These are phyloP conservation scores for Pichia nakasei DNA, from an alignment of 805 yeast species.

Conservation along the genomic window DNA sequence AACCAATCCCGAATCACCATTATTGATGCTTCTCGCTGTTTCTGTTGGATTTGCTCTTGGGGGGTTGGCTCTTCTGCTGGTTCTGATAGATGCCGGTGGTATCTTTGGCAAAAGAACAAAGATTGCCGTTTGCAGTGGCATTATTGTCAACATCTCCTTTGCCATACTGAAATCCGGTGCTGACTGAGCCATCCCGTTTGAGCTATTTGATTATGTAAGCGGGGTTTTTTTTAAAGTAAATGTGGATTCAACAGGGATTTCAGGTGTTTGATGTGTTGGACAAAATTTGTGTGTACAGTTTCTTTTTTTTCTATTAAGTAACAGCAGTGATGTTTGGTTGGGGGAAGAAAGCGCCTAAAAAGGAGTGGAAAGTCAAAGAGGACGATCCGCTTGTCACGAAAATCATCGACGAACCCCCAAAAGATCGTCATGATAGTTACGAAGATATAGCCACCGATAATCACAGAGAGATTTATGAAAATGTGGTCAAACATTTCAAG, in stretches of 20 bases:
- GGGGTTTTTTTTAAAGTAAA: neutral
- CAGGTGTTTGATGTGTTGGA: neutral
- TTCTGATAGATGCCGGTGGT: slow-evolving; percentile 45
- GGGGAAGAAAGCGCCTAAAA: slow-evolving; percentile 17
- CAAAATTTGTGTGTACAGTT: neutral
- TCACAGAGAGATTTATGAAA: slow-evolving; percentile 49
- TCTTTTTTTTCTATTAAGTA: neutral
- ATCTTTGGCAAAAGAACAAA: slow-evolving; percentile 53
- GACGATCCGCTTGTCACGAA: slow-evolving; percentile 15
- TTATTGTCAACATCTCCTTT: slow-evolving; percentile 57
- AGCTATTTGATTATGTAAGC: neutral
- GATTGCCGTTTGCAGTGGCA: slow-evolving; percentile 67
- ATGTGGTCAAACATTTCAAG: slow-evolving; percentile 52
- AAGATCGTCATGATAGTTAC: slow-evolving; percentile 28
- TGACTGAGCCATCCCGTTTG: too few relatives aligned
- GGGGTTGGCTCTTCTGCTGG: slow-evolving; percentile 53
- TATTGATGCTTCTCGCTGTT: slow-evolving; percentile 50
- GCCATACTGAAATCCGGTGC: slow-evolving; percentile 41
- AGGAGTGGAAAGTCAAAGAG: slow-evolving; percentile 22
- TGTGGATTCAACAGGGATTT: too few relatives aligned
- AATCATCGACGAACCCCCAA: slow-evolving; percentile 51
- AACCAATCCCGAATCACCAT: neutral
- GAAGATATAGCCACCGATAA: slow-evolving; percentile 36
- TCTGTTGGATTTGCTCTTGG: slow-evolving; percentile 72
- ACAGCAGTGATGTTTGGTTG: slow-evolving; percentile 21